Evolutionary conservation across 2,329 filamentous ascomycete species (phyloP), one percentile per base, ranked within the genome.

Genomic region (Akanthomyces lecanii): DNA sequence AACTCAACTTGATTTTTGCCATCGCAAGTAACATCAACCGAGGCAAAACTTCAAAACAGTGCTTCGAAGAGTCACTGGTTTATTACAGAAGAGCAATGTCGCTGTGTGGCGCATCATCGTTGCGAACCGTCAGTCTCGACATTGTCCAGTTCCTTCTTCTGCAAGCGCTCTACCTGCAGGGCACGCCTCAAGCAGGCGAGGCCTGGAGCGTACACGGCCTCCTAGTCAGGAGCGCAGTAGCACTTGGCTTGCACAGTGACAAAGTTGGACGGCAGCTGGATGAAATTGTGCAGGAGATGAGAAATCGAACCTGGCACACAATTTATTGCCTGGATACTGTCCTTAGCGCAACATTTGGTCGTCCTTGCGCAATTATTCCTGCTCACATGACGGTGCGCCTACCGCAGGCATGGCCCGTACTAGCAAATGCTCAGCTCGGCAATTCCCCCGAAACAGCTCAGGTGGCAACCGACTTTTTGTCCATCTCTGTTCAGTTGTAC

Each of bases 121-220:
- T 76, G 47, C 70, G 73, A 21, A 75, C 73, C 2, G 74, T 78
- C 2, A 82, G 75, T 38, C 65, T 82, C 0, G 81, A 83, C 66
- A 74, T 75, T 47, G 81, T 84, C 0, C 81, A 84, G 67, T 77
- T 76, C 48, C 73, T 84, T 8, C 72, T 85, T 0, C 64, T 85
- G 0, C 75, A 79, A 66, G 77, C 76, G 5, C 79, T 82, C 54
- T 85, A 84, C 63, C 73, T 84, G 0, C 82, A 85, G 66, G 81
- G 82, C 2, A 83, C 81, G 0, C 79, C 82, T 44, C 78, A 78
- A 23, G 83, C 82, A 0, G 73, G 82, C 2, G 77, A 83, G 61
- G 79, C 82, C 2, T 85, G 82, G 82, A 81, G 76, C 0, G 74
- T 80, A 0, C 83, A 85, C 65, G 82, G 83, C 0, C 72, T 85